Evolutionary conservation across 2,329 filamentous ascomycete genomes (phyloP).

Genomic region (Penicillium rolfsii): DNA sequence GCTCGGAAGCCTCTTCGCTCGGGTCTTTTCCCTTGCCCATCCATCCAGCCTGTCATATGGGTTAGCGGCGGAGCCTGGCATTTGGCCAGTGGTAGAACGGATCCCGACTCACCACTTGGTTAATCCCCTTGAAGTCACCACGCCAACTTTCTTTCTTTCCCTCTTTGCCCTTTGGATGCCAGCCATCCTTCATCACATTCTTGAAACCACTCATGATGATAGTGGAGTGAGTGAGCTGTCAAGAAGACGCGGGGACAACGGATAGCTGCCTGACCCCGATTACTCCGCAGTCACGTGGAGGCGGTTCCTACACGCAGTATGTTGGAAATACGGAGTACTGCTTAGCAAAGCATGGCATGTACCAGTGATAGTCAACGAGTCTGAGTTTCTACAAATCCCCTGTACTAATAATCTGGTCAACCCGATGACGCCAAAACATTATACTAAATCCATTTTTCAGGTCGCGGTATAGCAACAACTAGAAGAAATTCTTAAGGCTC

Average conservation of each 20-base stretch:
- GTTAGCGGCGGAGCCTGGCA: slow-evolving; percentile 20
- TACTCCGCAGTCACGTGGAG: slow-evolving; percentile 20
- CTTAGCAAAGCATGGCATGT: no score
- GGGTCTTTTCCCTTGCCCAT: slow-evolving; percentile 59
- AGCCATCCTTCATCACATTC: slow-evolving; percentile 55
- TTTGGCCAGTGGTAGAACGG: slow-evolving; percentile 3
- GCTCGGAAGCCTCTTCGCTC: slow-evolving; percentile 50
- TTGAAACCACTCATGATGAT: slow-evolving; percentile 52
- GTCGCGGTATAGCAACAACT: no score
- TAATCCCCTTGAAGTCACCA: slow-evolving; percentile 60
- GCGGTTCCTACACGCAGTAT: background rate
- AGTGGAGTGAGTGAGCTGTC: slow-evolving; percentile 2
- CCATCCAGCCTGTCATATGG: slow-evolving; percentile 56
- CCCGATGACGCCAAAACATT: no score
- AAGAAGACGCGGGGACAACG: background rate
- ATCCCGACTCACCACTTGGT: slow-evolving; percentile 54
- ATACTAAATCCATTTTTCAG: no score
- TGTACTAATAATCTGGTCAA: no score
- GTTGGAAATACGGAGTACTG: no score
- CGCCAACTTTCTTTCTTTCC: slow-evolving; percentile 59
- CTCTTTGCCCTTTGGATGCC: slow-evolving; percentile 58
- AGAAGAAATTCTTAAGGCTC: no score
- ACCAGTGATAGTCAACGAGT: no score
- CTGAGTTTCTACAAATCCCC: no score
- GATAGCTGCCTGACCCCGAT: slow-evolving; percentile 7